phyloP scores from a whole-genome alignment of 2,329 filamentous ascomycete genomes.

The Aquanectria penicillioides region DNA sequence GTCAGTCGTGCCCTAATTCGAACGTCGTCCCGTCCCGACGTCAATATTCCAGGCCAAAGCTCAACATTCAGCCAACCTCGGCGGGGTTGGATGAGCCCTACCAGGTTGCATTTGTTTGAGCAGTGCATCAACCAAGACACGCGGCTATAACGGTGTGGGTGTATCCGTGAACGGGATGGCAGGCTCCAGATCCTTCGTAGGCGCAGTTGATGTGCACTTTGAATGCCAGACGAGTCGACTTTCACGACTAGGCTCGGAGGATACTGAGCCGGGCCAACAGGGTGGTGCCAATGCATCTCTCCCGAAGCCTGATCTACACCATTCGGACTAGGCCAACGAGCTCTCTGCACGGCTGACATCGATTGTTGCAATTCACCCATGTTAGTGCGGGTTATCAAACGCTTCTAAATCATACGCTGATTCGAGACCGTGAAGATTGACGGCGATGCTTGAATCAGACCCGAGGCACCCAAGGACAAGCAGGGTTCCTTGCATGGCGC shows the following conservation, averaged over 20 bases:
- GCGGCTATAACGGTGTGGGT: no score
- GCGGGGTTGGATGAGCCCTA: background rate
- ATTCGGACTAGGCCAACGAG: background rate
- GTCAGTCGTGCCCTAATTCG: background rate
- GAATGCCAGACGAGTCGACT: background rate
- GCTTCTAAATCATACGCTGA: background rate
- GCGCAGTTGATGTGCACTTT: background rate
- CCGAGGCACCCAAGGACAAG: constrained; percentile 2
- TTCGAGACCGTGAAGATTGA: background rate
- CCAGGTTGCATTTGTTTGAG: background rate
- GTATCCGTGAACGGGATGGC: no score
- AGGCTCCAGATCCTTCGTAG: background rate
- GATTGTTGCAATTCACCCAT: background rate
- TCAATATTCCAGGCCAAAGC: constrained; percentile 1
- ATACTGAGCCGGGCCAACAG: constrained; percentile 1
- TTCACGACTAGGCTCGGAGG: constrained; percentile 2
- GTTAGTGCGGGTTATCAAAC: constrained; percentile 1
- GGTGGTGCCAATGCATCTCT: background rate
- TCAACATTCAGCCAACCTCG: background rate
- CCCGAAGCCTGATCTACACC: background rate
- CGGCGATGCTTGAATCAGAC: background rate
- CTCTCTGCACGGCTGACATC: background rate
- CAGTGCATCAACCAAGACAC: background rate
- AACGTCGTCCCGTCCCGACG: background rate
- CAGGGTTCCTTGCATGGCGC: constrained; percentile 21